Conservation (phyloP, 495 filamentous ascomycete species). For the Lasiosphaeriaceae sp. region DNA sequence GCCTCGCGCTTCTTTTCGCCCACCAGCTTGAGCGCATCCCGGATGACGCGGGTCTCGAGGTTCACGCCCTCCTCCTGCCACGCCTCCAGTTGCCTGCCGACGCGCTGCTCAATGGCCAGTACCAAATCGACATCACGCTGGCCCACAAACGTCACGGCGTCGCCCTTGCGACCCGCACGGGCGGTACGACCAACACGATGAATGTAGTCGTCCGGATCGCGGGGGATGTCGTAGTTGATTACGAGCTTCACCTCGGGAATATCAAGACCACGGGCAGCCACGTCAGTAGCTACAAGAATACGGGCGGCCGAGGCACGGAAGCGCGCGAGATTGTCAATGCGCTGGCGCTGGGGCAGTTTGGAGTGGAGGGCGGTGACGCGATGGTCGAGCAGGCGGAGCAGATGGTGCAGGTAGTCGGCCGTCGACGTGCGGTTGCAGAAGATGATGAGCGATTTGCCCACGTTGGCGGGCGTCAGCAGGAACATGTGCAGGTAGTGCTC, state of each 20-base stretch:
- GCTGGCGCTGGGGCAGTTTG: slow-evolving; percentile 72
- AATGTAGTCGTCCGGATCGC: slow-evolving; percentile 95
- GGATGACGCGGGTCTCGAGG: slow-evolving; percentile 77
- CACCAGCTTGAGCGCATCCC: slow-evolving; percentile 80
- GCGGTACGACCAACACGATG: slow-evolving; percentile 95
- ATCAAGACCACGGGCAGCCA: slow-evolving; percentile 92
- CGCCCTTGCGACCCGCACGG: slow-evolving; percentile 77
- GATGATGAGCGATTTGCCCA: slow-evolving; percentile 73
- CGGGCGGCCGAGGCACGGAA: slow-evolving; percentile 91
- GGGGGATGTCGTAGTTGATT: slow-evolving; percentile 91
- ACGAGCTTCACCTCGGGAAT: slow-evolving; percentile 89
- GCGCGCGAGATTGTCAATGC: slow-evolving; percentile 79
- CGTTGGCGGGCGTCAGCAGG: slow-evolving; percentile 73
- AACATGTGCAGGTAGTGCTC: slow-evolving; percentile 93
- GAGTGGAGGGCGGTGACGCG: slow-evolving; percentile 90
- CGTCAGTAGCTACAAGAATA: slow-evolving; percentile 91
- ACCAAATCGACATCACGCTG: slow-evolving; percentile 87
- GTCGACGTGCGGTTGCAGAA: slow-evolving; percentile 93
- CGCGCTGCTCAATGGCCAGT: slow-evolving; percentile 78
- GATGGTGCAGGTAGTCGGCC: slow-evolving; percentile 80
- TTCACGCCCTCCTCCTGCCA: slow-evolving; percentile 88
- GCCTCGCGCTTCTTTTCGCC: slow-evolving; percentile 90
- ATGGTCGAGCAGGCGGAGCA: slow-evolving; percentile 79
- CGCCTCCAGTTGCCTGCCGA: slow-evolving; percentile 73
- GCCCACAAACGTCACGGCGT: slow-evolving; percentile 83